Evolutionary conservation across 352 stramenopile species (phyloP), one percentile per base, ranked within the genome.

Genomic region (Peronospora belbahrii): DNA sequence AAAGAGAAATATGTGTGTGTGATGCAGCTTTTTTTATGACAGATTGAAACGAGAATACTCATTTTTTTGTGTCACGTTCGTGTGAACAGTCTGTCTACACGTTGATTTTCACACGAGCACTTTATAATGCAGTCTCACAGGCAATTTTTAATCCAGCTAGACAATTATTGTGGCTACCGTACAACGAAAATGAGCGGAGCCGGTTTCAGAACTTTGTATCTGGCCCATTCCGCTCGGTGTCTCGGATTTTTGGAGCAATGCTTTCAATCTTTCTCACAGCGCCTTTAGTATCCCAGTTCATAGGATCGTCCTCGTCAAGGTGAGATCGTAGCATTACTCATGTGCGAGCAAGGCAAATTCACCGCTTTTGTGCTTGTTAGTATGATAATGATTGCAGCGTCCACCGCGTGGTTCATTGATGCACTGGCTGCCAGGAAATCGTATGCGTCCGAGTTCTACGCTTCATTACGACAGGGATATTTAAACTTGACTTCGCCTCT

Each of bases 401-500:
- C 76, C 0, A 35, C 78, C 32, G 72, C 63, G 6, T 90, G 78
- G 78, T 72, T 86, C 20, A 33, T 85, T 5, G 76, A 88, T 35
- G 75, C 78, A 0, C 50, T 93, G 31, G 81, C 78, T 13, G 81
- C 81, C 0, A 62, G 75, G 22, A 82, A 89, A 25, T 87, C 79
- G n/a, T 94, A 94, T 31, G 77, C 82, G 8, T 66, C 74, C 0
- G 82, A 94, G 51, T 94, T 94, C 41, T 94, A 94, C 49, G 52
- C 79, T 8, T 91, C 82, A 1, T 64, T 94, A 23, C 79, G 83
- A 20, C 74, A 88, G 44, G 82, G 79, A 0, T 88, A 91, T 49
- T 40, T 94, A 23, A 79, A 94, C 52, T 57, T 94, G 20, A 79
- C 74, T 0, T 94, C 82, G 1, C 67, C 78, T 8, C 39, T 91